These are phyloP conservation scores for Oryza australiensis DNA, from an alignment of 176 grass and related monocot genomes.

Conservation along the genomic window DNA sequence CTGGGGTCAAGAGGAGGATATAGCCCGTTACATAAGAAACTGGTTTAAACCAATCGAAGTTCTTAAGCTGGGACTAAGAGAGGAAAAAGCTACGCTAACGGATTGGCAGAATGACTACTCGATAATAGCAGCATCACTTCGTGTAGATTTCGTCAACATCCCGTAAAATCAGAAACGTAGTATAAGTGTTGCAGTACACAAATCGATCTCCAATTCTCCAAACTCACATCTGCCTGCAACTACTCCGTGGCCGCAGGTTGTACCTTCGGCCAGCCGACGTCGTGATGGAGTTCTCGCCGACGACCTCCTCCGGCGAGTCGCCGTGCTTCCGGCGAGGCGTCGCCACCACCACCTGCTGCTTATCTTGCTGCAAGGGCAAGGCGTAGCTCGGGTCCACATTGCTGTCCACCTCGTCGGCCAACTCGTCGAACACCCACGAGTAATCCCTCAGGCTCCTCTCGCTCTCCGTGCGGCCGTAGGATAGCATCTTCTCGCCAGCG, in stretches of 20 bases:
- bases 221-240: not conserved
- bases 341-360: not conserved
- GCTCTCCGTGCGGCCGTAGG: conserved; percentile 15
- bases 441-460: conserved; percentile 39
- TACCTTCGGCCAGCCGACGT: conserved; percentile 30
- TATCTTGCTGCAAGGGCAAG: conserved; percentile 14
- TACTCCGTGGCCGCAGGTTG: conserved; percentile 40
- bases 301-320: conserved; percentile 31
- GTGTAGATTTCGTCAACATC: not conserved
- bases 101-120: too few species aligned
- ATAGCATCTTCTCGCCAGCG: conserved; percentile 7
- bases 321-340: not conserved
- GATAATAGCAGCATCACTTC: not conserved
- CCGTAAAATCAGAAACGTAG: not conserved
- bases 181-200: too few species aligned
- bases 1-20: too few species aligned
- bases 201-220: not conserved
- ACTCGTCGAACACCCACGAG: conserved; percentile 53
- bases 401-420: conserved; percentile 44
- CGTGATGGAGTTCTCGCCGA: conserved; percentile 46
- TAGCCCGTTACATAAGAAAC: too few species aligned
- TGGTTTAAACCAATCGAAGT: too few species aligned
- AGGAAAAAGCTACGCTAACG: too few species aligned
- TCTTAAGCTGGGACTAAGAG: too few species aligned
- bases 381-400: conserved; percentile 25